Evolutionary conservation across 768 basidiomycete genomes (phyloP), one percentile per base, ranked within the genome.

Genomic region (Phlebiopsis gigantea): DNA sequence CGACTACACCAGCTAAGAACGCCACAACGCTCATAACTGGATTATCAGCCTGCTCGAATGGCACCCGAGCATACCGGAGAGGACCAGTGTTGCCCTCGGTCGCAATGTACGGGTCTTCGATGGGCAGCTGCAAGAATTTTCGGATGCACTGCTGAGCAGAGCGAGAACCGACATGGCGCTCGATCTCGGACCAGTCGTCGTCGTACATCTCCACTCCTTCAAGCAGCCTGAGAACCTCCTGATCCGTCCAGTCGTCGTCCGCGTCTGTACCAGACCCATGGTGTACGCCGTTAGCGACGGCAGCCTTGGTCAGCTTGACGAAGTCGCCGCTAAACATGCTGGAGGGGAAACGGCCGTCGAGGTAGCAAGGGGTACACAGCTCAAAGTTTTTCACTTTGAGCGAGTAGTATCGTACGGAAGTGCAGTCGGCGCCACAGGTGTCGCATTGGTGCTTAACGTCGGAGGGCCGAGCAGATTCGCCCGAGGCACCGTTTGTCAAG

Each of bases 1-100:
- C 85, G 6, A 98, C 88, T 9, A 95, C 93, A 5, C 92, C 90
- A 7, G 97, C 93, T 22, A 99, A 77, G 75, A 98, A 98, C 1
- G 97, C 93, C 19, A 98, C 95, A 22, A 98, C 97, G 69, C 90
- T 93, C 93, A 99, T 93, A 17, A 99, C 93, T 0, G 97, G 97
- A 66, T 98, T 98, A 66, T 99, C 97, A 4, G 90, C 84, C 68
- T 93, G 90, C 63, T 93, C 89, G 68, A 98, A 97, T 0, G 96
- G 96, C 53, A 97, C 79, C 15, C 88, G 73, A 0, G 85, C 84
- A 53, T 85, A 93, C 55, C 87, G 73, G 44, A 95, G 72, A 1
- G 87, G 76, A 8, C 92, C 92, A 74, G 87, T 80, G 21, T 85
- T 83, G 2, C 80, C 88, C 64, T 91, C 89, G 2, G 82, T 79